Evolutionary conservation across 2,329 filamentous ascomycete genomes (phyloP).

Genomic region (Epichloe amarillans): DNA sequence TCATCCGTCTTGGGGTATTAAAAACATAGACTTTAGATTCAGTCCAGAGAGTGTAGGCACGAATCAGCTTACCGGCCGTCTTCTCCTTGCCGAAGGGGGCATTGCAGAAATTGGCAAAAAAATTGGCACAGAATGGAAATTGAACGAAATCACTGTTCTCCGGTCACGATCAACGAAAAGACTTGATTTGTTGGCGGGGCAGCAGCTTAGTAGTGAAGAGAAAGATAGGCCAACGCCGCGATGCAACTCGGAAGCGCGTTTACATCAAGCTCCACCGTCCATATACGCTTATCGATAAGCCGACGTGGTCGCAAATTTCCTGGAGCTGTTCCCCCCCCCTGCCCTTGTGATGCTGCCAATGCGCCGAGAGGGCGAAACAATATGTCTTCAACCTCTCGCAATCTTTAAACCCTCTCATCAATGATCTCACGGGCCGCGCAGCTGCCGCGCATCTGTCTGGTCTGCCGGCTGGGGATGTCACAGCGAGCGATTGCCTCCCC

Average conservation of each 20-base stretch:
- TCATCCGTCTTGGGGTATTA: slow-evolving; percentile 11
- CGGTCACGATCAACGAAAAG: neutral
- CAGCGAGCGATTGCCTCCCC: slow-evolving; percentile 9
- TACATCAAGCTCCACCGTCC: neutral
- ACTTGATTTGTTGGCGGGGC: too few relatives aligned
- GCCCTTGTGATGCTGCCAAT: neutral
- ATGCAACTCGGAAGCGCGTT: neutral
- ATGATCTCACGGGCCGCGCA: slow-evolving; percentile 24
- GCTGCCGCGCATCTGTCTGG: slow-evolving; percentile 20
- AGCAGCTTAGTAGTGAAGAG: too few relatives aligned
- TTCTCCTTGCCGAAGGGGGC: slow-evolving; percentile 19
- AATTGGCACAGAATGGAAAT: neutral
- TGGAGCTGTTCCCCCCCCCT: neutral
- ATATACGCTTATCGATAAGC: slow-evolving; percentile 7
- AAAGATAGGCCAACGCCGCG: neutral
- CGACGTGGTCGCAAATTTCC: neutral
- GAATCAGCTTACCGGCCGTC: slow-evolving; percentile 17
- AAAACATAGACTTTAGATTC: neutral
- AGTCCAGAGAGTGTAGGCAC: neutral
- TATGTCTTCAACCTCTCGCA: neutral
- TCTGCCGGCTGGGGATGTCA: slow-evolving; percentile 19
- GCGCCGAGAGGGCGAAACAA: neutral
- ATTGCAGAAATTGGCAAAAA: slow-evolving; percentile 10
- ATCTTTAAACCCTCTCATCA: slow-evolving; percentile 2
- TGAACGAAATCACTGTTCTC: neutral